A percentile compares a stretch with the other conserved stretches of the same genome.
These are phyloP conservation scores for Coix lacrymajobi DNA, from an alignment of 176 grass and related monocot species.

Conservation along the genomic window DNA sequence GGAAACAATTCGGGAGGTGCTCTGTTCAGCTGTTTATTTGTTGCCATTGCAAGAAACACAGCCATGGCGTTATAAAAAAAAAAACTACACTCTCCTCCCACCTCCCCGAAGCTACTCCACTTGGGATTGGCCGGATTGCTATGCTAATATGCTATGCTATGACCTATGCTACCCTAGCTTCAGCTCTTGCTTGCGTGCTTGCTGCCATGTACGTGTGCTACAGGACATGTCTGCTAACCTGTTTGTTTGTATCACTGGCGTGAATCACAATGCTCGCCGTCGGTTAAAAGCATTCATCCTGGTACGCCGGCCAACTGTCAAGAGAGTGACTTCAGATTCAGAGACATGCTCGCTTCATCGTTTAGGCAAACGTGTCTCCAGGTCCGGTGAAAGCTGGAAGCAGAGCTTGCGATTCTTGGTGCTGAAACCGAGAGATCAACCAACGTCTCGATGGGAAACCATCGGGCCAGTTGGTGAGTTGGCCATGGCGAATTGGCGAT, in stretches of 20 bases:
- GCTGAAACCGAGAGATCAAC: neutral
- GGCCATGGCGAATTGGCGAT: neutral
- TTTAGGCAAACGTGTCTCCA: neutral
- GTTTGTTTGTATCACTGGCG: neutral
- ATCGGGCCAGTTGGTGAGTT: neutral
- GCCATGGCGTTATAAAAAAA: neutral
- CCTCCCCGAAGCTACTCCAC: neutral
- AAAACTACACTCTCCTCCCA: neutral
- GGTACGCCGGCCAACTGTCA: slow-evolving; percentile 9
- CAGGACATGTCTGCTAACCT: neutral
- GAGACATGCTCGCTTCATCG: neutral
- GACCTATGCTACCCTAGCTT: no score
- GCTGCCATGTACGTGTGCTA: neutral
- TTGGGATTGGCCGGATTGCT: no score
- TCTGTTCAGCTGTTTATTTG: neutral
- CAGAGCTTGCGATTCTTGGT: neutral
- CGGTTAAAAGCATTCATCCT: neutral
- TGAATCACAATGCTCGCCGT: neutral
- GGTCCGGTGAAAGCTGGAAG: neutral
- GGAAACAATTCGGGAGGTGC: neutral
- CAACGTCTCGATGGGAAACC: neutral
- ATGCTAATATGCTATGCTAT: neutral
- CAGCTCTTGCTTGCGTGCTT: neutral
- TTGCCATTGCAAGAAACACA: neutral
- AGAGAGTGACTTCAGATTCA: neutral